Conservation (phyloP, 2,329 filamentous ascomycete genomes). For the Colletotrichum higginsianum region DNA sequence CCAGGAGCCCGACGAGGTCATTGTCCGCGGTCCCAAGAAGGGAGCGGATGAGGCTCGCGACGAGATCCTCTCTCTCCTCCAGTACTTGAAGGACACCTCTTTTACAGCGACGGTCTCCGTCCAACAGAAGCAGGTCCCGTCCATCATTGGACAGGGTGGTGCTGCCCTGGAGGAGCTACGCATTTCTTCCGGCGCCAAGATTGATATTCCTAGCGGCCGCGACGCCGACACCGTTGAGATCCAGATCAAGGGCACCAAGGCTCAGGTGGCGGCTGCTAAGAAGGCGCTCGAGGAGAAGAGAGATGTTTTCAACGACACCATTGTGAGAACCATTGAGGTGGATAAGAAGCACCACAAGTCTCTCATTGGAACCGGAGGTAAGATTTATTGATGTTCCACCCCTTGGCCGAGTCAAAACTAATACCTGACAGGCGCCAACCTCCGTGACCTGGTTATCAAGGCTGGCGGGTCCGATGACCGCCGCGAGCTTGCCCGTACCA, state of each 20-base stretch:
- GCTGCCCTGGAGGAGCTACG: constrained; percentile 92
- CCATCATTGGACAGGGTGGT: constrained; percentile 91
- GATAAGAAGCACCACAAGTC: constrained; percentile 94
- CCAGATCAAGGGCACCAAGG: constrained; percentile 91
- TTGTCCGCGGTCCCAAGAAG: constrained; percentile 91
- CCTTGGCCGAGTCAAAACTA: constrained; percentile 49
- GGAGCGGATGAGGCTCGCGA: constrained; percentile 93
- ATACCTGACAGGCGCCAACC: constrained; percentile 78
- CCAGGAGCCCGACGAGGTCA: constrained; percentile 89
- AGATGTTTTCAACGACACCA: constrained; percentile 89
- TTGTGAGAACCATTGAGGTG: constrained; percentile 87
- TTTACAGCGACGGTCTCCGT: constrained; percentile 85
- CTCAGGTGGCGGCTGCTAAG: constrained; percentile 91
- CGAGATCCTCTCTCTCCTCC: constrained; percentile 88
- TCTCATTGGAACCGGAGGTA: constrained; percentile 91
- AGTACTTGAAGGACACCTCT: constrained; percentile 92
- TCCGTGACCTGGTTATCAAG: constrained; percentile 87
- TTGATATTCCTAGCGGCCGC: constrained; percentile 89
- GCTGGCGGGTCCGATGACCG: constrained; percentile 93
- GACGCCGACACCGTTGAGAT: constrained; percentile 87
- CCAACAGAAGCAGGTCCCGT: constrained; percentile 93
- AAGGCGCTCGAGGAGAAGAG: constrained; percentile 90
- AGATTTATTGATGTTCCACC: constrained; percentile 53
- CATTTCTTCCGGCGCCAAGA: constrained; percentile 86
- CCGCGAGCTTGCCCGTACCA: constrained; percentile 86